Conservation (phyloP, 2,329 filamentous ascomycete species). For the Nannizziopsis barbatae region DNA sequence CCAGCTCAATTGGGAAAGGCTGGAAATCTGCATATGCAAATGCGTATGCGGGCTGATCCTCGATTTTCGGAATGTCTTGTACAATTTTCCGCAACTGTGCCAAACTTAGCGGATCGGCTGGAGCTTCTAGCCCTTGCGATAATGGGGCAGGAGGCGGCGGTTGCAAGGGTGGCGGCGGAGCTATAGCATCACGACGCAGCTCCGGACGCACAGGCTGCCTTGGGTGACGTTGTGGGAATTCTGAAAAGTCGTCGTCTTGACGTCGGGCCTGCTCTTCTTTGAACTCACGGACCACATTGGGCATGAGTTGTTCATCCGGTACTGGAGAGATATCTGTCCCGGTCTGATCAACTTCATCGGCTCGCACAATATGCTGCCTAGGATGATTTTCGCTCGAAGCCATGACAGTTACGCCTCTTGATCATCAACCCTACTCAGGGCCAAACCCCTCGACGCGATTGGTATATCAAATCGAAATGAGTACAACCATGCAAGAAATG, state of each 20-base stretch:
- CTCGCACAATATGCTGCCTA: slow-evolving; percentile 37
- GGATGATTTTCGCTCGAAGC: slow-evolving; percentile 9
- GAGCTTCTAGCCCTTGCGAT: slow-evolving; percentile 23
- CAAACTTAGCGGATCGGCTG: slow-evolving; percentile 61
- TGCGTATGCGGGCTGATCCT: slow-evolving; percentile 66
- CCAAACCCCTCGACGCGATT: too few species aligned
- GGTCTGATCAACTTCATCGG: slow-evolving; percentile 40
- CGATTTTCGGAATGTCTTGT: slow-evolving; percentile 58
- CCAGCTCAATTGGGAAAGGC: slow-evolving; percentile 72
- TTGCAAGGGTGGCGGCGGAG: slow-evolving; percentile 30
- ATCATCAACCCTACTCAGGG: too few species aligned
- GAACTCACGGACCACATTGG: slow-evolving; percentile 31
- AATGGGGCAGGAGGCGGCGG: slow-evolving; percentile 39
- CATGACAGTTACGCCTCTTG: neutral
- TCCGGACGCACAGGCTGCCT: slow-evolving; percentile 25
- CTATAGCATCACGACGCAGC: slow-evolving; percentile 27
- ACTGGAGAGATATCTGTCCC: slow-evolving; percentile 38
- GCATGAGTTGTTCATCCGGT: slow-evolving; percentile 36
- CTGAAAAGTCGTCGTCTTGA: slow-evolving; percentile 12
- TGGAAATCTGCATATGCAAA: slow-evolving; percentile 68
- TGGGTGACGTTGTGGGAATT: slow-evolving; percentile 15
- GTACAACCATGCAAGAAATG: too few species aligned
- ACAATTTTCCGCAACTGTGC: slow-evolving; percentile 63
- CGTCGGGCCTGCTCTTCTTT: slow-evolving; percentile 18
- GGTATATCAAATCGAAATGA: too few species aligned